These are phyloP conservation scores for Urochloa ruziziensis DNA, from an alignment of 176 grass and related monocot genomes.

Conservation along the genomic window DNA sequence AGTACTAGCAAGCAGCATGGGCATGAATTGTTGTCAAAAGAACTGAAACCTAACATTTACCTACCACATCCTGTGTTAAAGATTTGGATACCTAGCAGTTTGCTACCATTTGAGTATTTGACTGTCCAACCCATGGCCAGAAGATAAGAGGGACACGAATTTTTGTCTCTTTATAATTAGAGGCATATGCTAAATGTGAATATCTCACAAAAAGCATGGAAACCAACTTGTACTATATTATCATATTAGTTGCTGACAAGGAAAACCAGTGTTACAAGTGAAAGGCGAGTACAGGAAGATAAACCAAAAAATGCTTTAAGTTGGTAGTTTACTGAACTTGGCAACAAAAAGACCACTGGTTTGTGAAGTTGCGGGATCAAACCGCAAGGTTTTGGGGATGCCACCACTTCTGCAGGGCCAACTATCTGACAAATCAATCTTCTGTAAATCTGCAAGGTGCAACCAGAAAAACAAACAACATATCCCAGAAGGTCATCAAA, in stretches of 20 bases:
- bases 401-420: conserved; percentile 79
- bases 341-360: conserved; percentile 87
- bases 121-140: neutral
- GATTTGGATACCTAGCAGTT: neutral
- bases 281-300: neutral
- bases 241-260: conserved; percentile 7
- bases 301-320: conserved; percentile 24
- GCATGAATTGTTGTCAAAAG: conserved; percentile 1
- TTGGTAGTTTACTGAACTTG: conserved; percentile 69
- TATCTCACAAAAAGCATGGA: neutral
- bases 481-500: neutral
- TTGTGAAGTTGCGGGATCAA: conserved; percentile 60
- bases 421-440: conserved; percentile 43
- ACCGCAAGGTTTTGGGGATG: conserved; percentile 66
- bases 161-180: neutral
- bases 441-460: conserved; percentile 52
- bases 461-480: neutral
- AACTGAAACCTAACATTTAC: conserved; percentile 30
- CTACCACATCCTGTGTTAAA: conserved; percentile 11
- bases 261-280: neutral
- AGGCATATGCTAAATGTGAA: neutral
- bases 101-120: conserved; percentile 19
- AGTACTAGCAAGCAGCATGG: neutral
- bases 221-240: conserved; percentile 17
- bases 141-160: neutral